phyloP scores from a whole-genome alignment of 805 yeast genomes.

The Wickerhamiella dianesei region DNA sequence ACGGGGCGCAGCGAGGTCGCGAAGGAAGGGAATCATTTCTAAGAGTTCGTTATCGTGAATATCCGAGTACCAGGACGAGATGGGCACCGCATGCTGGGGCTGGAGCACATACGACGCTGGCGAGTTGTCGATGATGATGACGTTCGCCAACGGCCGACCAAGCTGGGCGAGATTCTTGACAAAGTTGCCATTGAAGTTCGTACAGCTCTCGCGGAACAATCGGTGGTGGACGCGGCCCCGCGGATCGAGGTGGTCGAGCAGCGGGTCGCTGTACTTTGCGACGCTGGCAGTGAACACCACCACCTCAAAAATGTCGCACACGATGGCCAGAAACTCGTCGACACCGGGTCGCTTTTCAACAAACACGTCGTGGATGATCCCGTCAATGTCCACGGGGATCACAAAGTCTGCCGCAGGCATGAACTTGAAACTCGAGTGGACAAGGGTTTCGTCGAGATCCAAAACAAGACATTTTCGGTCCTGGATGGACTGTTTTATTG shows the following conservation, averaged over 20 bases:
- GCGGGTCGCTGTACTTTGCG: slow-evolving; percentile 89
- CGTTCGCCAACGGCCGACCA: slow-evolving; percentile 78
- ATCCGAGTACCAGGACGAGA: slow-evolving; percentile 96
- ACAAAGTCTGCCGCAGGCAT: slow-evolving; percentile 90
- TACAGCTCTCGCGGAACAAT: slow-evolving; percentile 87
- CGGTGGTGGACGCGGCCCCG: slow-evolving; percentile 72
- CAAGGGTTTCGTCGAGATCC: slow-evolving; percentile 92
- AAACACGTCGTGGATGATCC: slow-evolving; percentile 82
- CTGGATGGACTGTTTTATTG: slow-evolving; percentile 10
- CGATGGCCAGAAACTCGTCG: slow-evolving; percentile 73
- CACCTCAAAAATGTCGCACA: slow-evolving; percentile 81
- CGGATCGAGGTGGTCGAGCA: slow-evolving; percentile 76
- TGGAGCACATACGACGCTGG: slow-evolving; percentile 98
- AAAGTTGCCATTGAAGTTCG: slow-evolving; percentile 84
- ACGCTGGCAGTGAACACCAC: slow-evolving; percentile 97
- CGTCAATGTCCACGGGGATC: slow-evolving; percentile 93
- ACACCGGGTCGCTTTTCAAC: slow-evolving; percentile 98
- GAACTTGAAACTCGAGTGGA: slow-evolving; percentile 87
- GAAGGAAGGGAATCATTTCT: slow-evolving; percentile 81
- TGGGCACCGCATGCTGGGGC: slow-evolving; percentile 95
- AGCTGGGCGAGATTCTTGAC: slow-evolving; percentile 87
- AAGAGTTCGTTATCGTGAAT: slow-evolving; percentile 90
- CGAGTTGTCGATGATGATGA: slow-evolving; percentile 88
- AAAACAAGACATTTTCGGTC: slow-evolving; percentile 75
- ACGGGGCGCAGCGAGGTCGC: slow-evolving; percentile 57